Evolutionary conservation across 345 rosid genomes (phyloP).

Genomic region (Populus alba): DNA sequence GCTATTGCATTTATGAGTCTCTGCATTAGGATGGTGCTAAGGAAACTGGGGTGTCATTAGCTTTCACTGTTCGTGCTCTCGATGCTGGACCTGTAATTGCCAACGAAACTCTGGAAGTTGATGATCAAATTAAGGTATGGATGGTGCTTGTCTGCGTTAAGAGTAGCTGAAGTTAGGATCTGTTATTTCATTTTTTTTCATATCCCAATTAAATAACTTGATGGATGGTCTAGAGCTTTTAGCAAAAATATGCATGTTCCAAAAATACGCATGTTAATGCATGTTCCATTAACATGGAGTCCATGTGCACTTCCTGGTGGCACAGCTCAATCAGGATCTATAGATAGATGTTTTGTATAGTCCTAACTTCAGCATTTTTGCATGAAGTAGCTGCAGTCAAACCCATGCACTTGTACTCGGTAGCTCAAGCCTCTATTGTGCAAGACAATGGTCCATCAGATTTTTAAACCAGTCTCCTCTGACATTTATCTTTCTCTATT

Average conservation of each 20-base stretch:
- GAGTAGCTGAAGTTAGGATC: not conserved
- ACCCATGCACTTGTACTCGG: not conserved
- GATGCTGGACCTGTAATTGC: conserved; percentile 97
- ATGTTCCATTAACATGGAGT: not conserved
- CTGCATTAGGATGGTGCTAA: conserved; percentile 71
- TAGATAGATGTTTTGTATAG: too few relatives aligned
- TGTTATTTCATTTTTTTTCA: not conserved
- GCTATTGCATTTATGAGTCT: conserved; percentile 20
- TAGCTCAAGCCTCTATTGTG: not conserved
- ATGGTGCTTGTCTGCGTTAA: not conserved
- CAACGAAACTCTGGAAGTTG: conserved; percentile 47
- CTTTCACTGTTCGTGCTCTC: conserved; percentile 73
- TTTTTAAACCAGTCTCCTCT: not conserved
- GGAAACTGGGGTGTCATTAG: conserved; percentile 92
- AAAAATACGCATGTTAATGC: too few relatives aligned
- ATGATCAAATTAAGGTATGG: conserved; percentile 78
- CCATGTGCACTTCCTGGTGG: too few relatives aligned
- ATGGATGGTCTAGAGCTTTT: not conserved
- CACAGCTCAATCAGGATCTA: too few relatives aligned
- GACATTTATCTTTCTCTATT: not conserved
- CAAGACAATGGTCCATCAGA: not conserved
- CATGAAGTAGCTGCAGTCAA: not conserved
- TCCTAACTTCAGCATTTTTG: not conserved
- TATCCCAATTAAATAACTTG: not conserved
- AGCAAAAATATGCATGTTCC: not conserved